Base-by-base conservation (phyloP, 208 protist genomes). In the Wallacemonas sp. region DNA sequence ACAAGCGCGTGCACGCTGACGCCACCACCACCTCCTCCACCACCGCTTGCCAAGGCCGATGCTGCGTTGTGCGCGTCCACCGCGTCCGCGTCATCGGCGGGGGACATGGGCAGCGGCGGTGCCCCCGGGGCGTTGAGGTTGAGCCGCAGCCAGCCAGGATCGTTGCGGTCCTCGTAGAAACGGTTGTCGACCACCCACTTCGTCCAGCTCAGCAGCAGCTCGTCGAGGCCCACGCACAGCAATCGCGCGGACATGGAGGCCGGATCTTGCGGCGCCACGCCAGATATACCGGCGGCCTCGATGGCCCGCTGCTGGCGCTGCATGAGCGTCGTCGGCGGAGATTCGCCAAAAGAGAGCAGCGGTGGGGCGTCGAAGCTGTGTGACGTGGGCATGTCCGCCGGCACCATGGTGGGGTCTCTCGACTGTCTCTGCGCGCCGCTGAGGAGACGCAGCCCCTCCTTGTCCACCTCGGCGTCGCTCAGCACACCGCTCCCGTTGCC, bases 151-250 rank as follows among this genome's bases (percentile, higher is more conserved):
- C 82, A 88, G 16, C 76, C 78, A 0, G 65, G 39, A 50, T 88
- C 77, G 26, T 62, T 61, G 61, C 74, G 71, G 52, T 83, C 77
- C 29, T 83, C 77, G 66, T 77, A 83, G 55, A 83, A 79, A 39
- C 78, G 71, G 25, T 75, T 77, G 67, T 77, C 75, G 20, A 82
- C 70, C 12, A 82, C 61, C 69, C 74, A 80, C 57, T 80, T 88
- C 7, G 77, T 78, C 82, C 82, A 88, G 31, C 69, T 82, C 18
- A 88, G 57, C 52, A 88, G 65, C 18, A 84, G 64, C 45, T 79
- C 66, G 50, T 88, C 78, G 20, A 88, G 39, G 0, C 65, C 59
- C 18, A 79, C 69, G 41, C 65, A 79, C 26, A 83, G 69, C 18
- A 83, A 64, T 1, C 77, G 67, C 1, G 65, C 69, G 0, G 69